Percentiles rank a stretch among this genome's conserved stretches.
These are phyloP conservation scores for Saksenaea vasiformis DNA, from an alignment of 371 early-diverging fungal genomes.

Conservation along the genomic window DNA sequence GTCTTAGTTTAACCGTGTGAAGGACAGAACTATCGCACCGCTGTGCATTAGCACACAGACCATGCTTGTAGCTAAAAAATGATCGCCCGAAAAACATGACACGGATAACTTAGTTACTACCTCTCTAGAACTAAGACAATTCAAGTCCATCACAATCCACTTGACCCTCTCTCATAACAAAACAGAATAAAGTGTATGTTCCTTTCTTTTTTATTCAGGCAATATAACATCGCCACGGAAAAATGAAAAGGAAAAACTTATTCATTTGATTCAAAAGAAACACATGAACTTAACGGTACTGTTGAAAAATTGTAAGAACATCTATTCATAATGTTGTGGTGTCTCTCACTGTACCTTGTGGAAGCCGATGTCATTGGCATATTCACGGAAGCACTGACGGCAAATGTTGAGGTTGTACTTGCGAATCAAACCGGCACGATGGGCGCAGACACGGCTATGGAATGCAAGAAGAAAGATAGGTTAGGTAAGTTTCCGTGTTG, in stretches of 20 bases:
- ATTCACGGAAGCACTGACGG: conserved; percentile 99
- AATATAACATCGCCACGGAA: not conserved
- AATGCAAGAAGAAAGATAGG: conserved; percentile 1
- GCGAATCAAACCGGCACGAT: conserved; percentile 98
- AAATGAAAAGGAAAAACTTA: not conserved
- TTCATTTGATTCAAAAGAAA: not conserved
- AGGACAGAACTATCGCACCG: too few species aligned
- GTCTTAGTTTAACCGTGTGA: too few species aligned
- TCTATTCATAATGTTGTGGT: not conserved
- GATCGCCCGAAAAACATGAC: too few species aligned
- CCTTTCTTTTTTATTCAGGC: not conserved
- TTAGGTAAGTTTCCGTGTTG: not conserved
- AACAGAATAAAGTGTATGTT: too few species aligned
- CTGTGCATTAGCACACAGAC: too few species aligned
- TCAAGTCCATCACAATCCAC: too few species aligned
- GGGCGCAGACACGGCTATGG: conserved; percentile 91
- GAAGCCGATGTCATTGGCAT: conserved; percentile 98
- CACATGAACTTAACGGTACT: not conserved
- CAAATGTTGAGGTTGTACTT: conserved; percentile 98
- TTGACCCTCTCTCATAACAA: too few species aligned
- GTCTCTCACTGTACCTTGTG: conserved; percentile 64
- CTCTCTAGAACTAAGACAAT: too few species aligned
- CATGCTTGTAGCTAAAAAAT: too few species aligned
- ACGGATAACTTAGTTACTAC: too few species aligned
- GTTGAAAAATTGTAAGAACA: not conserved